Conservation (phyloP, 2,329 filamentous ascomycete species). For the Sclerotinia nivalis region DNA sequence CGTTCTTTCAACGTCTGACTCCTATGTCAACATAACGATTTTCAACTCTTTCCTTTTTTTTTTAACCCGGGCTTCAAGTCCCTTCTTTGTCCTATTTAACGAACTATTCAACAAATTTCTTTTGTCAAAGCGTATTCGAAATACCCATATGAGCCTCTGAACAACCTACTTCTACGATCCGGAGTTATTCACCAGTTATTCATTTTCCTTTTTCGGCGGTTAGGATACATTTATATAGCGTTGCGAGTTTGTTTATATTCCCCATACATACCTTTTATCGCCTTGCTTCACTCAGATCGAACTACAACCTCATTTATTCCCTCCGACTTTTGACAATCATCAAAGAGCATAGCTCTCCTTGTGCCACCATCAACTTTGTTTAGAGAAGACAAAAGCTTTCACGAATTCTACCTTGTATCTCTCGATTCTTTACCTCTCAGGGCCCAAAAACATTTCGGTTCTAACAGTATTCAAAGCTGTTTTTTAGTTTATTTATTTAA, state of each 20-base stretch:
- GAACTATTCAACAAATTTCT: conserved; percentile 50
- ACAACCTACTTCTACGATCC: conserved; percentile 41
- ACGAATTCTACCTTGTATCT: conserved; percentile 36
- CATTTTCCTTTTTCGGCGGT: conserved; percentile 36
- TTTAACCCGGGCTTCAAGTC: conserved; percentile 40
- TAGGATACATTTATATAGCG: conserved; percentile 43
- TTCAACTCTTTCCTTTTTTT: conserved; percentile 41
- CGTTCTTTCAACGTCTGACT: conserved; percentile 36
- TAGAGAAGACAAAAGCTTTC: conserved; percentile 43
- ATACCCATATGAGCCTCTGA: conserved; percentile 47
- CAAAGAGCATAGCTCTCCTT: conserved; percentile 36
- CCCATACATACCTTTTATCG: conserved; percentile 28
- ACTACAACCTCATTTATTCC: conserved; percentile 28
- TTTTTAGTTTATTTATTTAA: conserved; percentile 32
- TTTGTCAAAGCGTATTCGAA: conserved; percentile 50
- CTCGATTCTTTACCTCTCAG: conserved; percentile 30
- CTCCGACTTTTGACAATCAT: conserved; percentile 29
- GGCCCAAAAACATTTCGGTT: conserved; percentile 39
- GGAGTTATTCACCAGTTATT: conserved; percentile 40
- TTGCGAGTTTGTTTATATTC: conserved; percentile 41
- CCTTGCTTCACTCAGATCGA: conserved; percentile 28
- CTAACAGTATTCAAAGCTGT: conserved; percentile 39
- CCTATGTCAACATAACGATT: conserved; percentile 44
- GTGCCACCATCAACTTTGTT: conserved; percentile 40
- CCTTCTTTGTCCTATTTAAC: conserved; percentile 39